Percentiles rank a stretch among this genome's conserved stretches.
phyloP scores from a whole-genome alignment of 768 basidiomycete species.

The Tylopilus plumbeoviolaceoides region DNA sequence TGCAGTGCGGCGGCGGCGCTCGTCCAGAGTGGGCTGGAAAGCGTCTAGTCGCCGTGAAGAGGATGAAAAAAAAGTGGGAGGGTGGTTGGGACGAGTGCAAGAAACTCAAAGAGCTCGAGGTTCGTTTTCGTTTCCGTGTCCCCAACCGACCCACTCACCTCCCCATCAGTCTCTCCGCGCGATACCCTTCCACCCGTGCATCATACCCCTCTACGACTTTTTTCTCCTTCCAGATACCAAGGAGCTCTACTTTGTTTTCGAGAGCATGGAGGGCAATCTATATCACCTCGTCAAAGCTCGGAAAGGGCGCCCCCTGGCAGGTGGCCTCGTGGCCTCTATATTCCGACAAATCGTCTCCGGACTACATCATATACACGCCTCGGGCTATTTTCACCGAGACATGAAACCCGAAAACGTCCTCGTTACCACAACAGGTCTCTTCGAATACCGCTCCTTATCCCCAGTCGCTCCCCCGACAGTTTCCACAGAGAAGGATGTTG shows the following conservation, averaged over 20 bases:
- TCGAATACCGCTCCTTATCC: slow-evolving; percentile 84
- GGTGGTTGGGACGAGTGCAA: slow-evolving; percentile 98
- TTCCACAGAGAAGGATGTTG: slow-evolving; percentile 86
- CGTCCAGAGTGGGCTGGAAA: slow-evolving; percentile 93
- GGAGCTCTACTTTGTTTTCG: slow-evolving; percentile 99
- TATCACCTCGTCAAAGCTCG: slow-evolving; percentile 98
- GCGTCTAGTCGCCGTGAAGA: slow-evolving; percentile 92
- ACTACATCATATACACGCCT: slow-evolving; percentile 85
- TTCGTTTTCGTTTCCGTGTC: slow-evolving; percentile 36
- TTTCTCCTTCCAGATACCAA: slow-evolving; percentile 95
- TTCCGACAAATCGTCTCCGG: slow-evolving; percentile 90
- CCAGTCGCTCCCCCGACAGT: slow-evolving; percentile 59
- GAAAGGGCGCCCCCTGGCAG: slow-evolving; percentile 92
- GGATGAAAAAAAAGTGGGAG: slow-evolving; percentile 98
- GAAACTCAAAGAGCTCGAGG: slow-evolving; percentile 92
- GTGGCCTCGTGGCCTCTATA: slow-evolving; percentile 92
- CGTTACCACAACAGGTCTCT: slow-evolving; percentile 94
- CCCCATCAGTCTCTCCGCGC: slow-evolving; percentile 79
- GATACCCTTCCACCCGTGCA: slow-evolving; percentile 93
- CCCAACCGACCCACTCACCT: slow-evolving; percentile 13
- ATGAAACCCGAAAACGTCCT: slow-evolving; percentile 99
- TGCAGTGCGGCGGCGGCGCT: slow-evolving; percentile 93
- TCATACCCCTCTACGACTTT: slow-evolving; percentile 98
- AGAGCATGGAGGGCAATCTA: slow-evolving; percentile 99
- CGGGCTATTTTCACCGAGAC: slow-evolving; percentile 98